A percentile compares a stretch with the other conserved stretches of the same genome.
These are phyloP conservation scores for Punctularia strigosozonata DNA, from an alignment of 768 basidiomycete species.

Conservation along the genomic window DNA sequence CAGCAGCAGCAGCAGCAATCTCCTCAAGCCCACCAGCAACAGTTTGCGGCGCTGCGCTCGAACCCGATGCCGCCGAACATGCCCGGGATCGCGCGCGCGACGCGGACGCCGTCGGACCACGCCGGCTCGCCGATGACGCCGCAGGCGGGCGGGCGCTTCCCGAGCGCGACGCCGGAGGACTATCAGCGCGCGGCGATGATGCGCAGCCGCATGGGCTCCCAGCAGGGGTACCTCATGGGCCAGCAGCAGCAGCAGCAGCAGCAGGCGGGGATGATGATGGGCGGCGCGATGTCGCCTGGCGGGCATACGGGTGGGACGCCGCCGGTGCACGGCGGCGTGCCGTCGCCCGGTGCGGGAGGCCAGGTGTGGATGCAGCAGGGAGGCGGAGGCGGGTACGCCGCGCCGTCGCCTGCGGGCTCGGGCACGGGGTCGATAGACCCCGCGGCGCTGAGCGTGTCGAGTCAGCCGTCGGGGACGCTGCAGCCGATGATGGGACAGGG, in stretches of 20 bases:
- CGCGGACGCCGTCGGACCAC: conserved; percentile 64
- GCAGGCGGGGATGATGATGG: conserved; percentile 22
- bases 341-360: conserved; percentile 7
- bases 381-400: conserved; percentile 11
- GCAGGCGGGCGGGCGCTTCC: conserved; percentile 32
- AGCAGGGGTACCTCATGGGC: conserved; percentile 7
- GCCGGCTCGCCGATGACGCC: conserved; percentile 32
- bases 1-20: conserved; percentile 33
- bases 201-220: conserved; percentile 19
- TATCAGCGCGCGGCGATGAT: conserved; percentile 23
- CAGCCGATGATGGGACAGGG: conserved; percentile 28
- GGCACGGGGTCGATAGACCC: too few relatives aligned
- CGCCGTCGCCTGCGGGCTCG: conserved; percentile 12
- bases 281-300: conserved; percentile 8
- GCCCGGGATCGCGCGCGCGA: conserved; percentile 66
- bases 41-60: conserved; percentile 42
- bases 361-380: conserved; percentile 10
- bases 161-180: conserved; percentile 27
- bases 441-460: conserved; percentile 14
- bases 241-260: conserved; percentile 21
- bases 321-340: conserved; percentile 4
- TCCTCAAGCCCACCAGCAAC: conserved; percentile 28
- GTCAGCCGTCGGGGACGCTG: conserved; percentile 43
- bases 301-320: background rate
- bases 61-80: conserved; percentile 40